These are phyloP conservation scores for Wallacemonas collosoma DNA, from an alignment of 208 protist species.

Conservation along the genomic window DNA sequence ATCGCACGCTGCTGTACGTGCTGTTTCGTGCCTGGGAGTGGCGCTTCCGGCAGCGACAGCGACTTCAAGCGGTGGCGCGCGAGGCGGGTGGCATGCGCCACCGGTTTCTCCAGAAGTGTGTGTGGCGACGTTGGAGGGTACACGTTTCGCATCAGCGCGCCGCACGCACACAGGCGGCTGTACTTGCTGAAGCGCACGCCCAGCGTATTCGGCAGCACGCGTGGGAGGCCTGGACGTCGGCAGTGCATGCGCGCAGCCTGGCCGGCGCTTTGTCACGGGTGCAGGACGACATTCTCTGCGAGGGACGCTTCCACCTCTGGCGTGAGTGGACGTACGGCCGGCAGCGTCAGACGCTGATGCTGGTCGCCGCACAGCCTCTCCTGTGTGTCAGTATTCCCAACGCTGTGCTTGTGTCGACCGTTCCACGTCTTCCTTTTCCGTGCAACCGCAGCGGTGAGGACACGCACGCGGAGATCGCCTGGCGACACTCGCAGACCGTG, in stretches of 20 bases:
- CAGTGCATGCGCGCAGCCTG: neutral
- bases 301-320: neutral
- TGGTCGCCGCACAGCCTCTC: neutral
- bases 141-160: neutral
- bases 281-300: neutral
- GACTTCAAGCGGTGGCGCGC: neutral
- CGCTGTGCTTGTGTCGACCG: too few species aligned
- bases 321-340: neutral
- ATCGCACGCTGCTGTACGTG: constrained; percentile 33
- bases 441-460: neutral
- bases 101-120: neutral
- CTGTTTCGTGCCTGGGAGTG: constrained; percentile 75
- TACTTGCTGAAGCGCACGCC: neutral
- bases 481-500: neutral
- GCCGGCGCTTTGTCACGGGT: neutral
- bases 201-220: neutral
- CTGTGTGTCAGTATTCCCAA: neutral
- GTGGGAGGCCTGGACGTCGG: neutral
- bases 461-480: neutral
- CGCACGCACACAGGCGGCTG: neutral
- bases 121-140: neutral
- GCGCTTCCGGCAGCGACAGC: constrained; percentile 22
- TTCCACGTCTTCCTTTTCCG: too few species aligned
- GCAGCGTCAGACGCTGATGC: neutral
- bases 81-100: neutral